A percentile compares a stretch with the other conserved stretches of the same genome.
phyloP scores from a whole-genome alignment of 768 basidiomycete species.

The Russula abietina region DNA sequence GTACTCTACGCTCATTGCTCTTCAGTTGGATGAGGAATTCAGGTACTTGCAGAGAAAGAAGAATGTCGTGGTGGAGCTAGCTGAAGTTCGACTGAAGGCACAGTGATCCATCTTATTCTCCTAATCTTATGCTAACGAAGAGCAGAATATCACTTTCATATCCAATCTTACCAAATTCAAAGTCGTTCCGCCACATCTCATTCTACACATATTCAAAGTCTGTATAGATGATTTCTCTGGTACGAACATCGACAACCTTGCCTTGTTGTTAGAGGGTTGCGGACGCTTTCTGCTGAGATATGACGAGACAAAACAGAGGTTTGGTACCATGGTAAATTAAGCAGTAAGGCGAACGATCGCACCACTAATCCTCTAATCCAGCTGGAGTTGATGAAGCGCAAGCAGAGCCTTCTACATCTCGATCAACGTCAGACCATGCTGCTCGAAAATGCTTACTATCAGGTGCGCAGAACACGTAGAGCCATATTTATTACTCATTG shows the following conservation, averaged over 20 bases:
- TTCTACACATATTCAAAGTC: conserved; percentile 95
- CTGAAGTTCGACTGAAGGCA: conserved; percentile 82
- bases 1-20: conserved; percentile 2
- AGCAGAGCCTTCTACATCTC: conserved; percentile 88
- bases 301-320: conserved; percentile 82
- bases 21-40: conserved; percentile 92
- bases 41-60: conserved; percentile 92
- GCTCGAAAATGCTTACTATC: conserved; percentile 97
- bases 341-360: not conserved
- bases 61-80: conserved; percentile 83
- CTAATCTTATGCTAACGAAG: not conserved
- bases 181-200: conserved; percentile 84
- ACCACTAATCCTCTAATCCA: conserved; percentile 28
- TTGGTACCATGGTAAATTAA: conserved; percentile 71
- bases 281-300: conserved; percentile 85
- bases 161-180: conserved; percentile 94
- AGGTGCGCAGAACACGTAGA: conserved; percentile 43
- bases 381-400: conserved; percentile 92
- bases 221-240: conserved; percentile 93
- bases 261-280: conserved; percentile 87
- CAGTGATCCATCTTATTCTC: conserved; percentile 11
- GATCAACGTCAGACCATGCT: conserved; percentile 85
- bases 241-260: conserved; percentile 88
- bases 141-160: conserved; percentile 79
- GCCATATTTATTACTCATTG: conserved; percentile 13